Conservation (phyloP, 1,284 basidiomycete species). For the Athelia sp. region DNA sequence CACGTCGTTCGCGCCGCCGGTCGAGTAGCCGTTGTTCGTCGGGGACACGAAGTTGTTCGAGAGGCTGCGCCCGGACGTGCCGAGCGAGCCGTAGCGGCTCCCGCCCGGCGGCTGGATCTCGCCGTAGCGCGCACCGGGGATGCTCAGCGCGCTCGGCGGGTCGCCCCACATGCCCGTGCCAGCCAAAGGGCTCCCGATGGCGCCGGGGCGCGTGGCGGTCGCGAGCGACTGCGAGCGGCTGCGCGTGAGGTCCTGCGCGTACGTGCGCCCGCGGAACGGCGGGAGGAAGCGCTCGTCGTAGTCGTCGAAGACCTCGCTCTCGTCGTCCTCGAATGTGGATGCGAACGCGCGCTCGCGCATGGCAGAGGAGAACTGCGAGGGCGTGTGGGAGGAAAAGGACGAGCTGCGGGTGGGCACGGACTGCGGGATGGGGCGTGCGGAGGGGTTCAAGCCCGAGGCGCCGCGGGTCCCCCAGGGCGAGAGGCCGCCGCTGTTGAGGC, state of each 20-base stretch:
- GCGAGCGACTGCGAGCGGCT: slow-evolving; percentile 76
- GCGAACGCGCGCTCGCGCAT: slow-evolving; percentile 57
- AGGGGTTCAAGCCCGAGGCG: slow-evolving; percentile 24
- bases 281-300: slow-evolving; percentile 51
- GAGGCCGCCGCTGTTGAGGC: slow-evolving; percentile 33
- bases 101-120: slow-evolving; percentile 57
- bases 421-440: slow-evolving; percentile 18
- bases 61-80: slow-evolving; percentile 47
- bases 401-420: slow-evolving; percentile 57
- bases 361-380: slow-evolving; percentile 49
- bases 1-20: slow-evolving; percentile 47
- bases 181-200: slow-evolving; percentile 40
- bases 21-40: slow-evolving; percentile 42
- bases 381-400: slow-evolving; percentile 56
- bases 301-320: slow-evolving; percentile 51
- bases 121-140: slow-evolving; percentile 45
- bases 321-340: slow-evolving; percentile 71
- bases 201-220: slow-evolving; percentile 44
- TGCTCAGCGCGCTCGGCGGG: slow-evolving; percentile 48
- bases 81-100: slow-evolving; percentile 63
- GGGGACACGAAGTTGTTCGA: slow-evolving; percentile 34
- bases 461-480: slow-evolving; percentile 41
- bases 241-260: slow-evolving; percentile 55
- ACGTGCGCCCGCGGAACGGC: slow-evolving; percentile 53
- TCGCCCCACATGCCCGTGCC: slow-evolving; percentile 50